Evolutionary conservation across 306 rosid genomes (phyloP).

Genomic region (Vigna mungo): DNA sequence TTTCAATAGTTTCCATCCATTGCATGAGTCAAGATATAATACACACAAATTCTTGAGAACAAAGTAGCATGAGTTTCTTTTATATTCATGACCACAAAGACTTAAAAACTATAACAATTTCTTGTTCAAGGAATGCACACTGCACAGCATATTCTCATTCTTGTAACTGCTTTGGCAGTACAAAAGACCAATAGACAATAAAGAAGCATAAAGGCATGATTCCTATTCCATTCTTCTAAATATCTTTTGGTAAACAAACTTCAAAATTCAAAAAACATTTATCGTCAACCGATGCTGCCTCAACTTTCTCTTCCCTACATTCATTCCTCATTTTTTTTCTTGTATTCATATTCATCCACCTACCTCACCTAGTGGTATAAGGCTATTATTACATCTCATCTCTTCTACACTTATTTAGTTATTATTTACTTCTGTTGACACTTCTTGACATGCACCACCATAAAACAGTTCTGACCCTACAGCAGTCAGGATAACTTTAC

Average conservation of each 20-base stretch:
- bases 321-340: background rate
- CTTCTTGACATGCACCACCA: background rate
- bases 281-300: background rate
- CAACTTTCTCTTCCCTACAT: background rate
- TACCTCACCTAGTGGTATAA: background rate
- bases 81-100: background rate
- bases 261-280: background rate
- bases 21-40: background rate
- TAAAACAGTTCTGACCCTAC: background rate
- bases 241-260: background rate
- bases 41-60: background rate
- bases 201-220: background rate
- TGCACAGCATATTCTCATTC: background rate
- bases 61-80: background rate
- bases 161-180: background rate
- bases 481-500: background rate
- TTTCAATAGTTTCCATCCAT: background rate
- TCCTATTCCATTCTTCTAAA: background rate
- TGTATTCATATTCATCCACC: background rate
- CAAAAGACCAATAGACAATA: background rate
- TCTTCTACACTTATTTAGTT: background rate
- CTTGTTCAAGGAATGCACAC: background rate
- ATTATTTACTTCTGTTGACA: background rate
- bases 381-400: background rate
- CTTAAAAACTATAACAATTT: background rate